phyloP scores from a whole-genome alignment of 225 moss, liverwort and hornwort species.

The Pseudoscleropodium purum region DNA sequence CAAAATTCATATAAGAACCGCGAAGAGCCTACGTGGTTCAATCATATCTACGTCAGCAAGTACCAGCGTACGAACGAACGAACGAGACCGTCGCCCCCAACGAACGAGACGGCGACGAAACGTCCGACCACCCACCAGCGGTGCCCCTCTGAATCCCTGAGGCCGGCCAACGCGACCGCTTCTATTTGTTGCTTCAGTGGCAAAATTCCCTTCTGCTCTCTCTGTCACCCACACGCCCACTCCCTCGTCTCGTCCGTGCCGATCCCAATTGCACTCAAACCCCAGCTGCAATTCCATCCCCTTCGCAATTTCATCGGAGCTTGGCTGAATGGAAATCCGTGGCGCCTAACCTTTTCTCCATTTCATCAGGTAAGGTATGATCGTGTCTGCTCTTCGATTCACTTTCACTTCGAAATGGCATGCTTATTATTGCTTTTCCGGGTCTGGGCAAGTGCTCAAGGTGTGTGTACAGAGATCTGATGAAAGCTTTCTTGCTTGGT shows the following conservation, averaged over 20 bases:
- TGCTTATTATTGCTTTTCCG: not conserved
- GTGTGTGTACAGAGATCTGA: not conserved
- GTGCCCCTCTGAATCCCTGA: conserved; percentile 22
- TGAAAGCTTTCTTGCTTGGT: not conserved
- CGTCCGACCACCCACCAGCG: not conserved
- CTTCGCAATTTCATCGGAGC: not conserved
- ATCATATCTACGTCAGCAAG: not conserved
- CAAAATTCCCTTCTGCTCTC: not conserved
- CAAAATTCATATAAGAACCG: not conserved
- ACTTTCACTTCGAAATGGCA: not conserved
- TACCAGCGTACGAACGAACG: not conserved
- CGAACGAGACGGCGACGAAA: not conserved
- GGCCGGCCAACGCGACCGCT: conserved; percentile 17
- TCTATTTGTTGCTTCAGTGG: not conserved
- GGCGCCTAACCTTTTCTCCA: not conserved
- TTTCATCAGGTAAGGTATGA: not conserved
- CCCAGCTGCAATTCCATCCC: not conserved
- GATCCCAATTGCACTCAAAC: not conserved
- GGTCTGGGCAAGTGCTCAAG: not conserved
- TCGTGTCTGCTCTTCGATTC: not conserved
- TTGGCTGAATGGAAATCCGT: not conserved
- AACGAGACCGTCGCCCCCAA: not conserved
- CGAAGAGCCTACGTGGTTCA: not conserved
- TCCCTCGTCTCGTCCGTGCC: not conserved
- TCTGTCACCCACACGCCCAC: not conserved